Base-by-base conservation (phyloP, 2,329 filamentous ascomycete species). In the Rhexocercosporidium sp. region DNA sequence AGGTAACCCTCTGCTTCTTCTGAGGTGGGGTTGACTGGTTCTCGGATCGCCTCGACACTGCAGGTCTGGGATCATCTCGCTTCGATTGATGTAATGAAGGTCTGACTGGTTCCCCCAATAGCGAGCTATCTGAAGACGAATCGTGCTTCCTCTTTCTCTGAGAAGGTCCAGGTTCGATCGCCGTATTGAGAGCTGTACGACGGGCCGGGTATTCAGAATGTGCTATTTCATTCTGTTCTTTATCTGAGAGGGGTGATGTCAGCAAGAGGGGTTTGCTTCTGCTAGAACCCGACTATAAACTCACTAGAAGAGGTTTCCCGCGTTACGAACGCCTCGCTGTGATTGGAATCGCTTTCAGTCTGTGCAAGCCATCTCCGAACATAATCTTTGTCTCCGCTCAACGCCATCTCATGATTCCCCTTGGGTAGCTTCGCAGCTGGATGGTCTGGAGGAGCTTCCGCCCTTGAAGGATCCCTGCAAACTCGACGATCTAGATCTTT, bases 321-420 rank as follows among this genome's bases (percentile, higher is more conserved):
- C 9, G 57, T 34, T 56, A 51, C 41, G n/a, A n/a, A 22, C 39
- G 18, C 20, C 3, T 25, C 12, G 27, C 61, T 11, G 46, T 61
- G n/a, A 64, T 37, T 46, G 41, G 41, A 27, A 41, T 70, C 60
- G 18, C 65, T 57, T 46, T 67, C 65, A n/a, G 67, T 74, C 44
- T 70, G 71, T 27, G 66, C 70, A 62, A 77, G 72, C 75, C 75
- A 77, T 62, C 59, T 70, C 22, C 60, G 68, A 65, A 77, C 66
- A 60, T 73, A 76, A 29, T 73, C 64, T 44, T 68, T 57, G 41
- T 73, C 66, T 18, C 62, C 71, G 64, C 67, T 71, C 61, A 75
- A 47, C 14, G 67, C 44, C 14, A 4, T 18, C 16, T 34, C 53
- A 5, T 22, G 16, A 22, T 9, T 60, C 12, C 54, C 27, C 54